Evolutionary conservation across 2,329 filamentous ascomycete genomes (phyloP).

Genomic region (Xylaria sp.): DNA sequence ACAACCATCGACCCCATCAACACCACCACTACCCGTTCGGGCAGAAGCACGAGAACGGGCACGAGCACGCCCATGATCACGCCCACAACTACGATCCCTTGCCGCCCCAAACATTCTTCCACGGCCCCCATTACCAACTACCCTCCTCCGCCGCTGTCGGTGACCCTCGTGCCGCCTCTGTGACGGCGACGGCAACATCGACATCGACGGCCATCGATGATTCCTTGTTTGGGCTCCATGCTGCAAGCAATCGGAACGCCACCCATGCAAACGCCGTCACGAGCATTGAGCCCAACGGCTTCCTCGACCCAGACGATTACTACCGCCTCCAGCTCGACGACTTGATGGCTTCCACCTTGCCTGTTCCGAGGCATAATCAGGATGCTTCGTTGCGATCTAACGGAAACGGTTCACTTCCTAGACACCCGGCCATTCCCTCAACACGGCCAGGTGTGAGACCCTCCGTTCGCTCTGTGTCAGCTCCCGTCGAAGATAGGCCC

Average conservation of each 20-base stretch:
- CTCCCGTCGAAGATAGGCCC: slow-evolving; percentile 62
- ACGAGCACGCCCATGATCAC: slow-evolving; percentile 34
- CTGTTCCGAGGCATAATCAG: slow-evolving; percentile 57
- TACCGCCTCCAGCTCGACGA: slow-evolving; percentile 62
- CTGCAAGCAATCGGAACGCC: slow-evolving; percentile 53
- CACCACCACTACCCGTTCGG: slow-evolving; percentile 36
- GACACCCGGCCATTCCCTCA: slow-evolving; percentile 57
- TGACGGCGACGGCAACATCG: slow-evolving; percentile 26
- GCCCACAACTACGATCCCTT: slow-evolving; percentile 40
- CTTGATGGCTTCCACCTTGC: slow-evolving; percentile 55
- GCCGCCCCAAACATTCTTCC: slow-evolving; percentile 9
- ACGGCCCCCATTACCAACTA: slow-evolving; percentile 38
- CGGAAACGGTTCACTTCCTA: slow-evolving; percentile 62
- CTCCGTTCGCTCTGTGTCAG: slow-evolving; percentile 65
- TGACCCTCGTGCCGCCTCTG: slow-evolving; percentile 25
- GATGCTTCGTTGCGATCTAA: slow-evolving; percentile 60
- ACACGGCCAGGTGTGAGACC: slow-evolving; percentile 56
- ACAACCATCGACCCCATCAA: slow-evolving; percentile 46
- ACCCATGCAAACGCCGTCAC: slow-evolving; percentile 54
- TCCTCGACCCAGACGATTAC: slow-evolving; percentile 66
- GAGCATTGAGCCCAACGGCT: slow-evolving; percentile 53
- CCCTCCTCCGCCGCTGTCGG: slow-evolving; percentile 40
- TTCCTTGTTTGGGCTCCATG: slow-evolving; percentile 52
- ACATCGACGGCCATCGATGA: slow-evolving; percentile 31
- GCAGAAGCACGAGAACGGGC: slow-evolving; percentile 35